Evolutionary conservation across 2,329 filamentous ascomycete genomes (phyloP), one percentile per base, ranked within the genome.

Genomic region (Ascomycota sp.): DNA sequence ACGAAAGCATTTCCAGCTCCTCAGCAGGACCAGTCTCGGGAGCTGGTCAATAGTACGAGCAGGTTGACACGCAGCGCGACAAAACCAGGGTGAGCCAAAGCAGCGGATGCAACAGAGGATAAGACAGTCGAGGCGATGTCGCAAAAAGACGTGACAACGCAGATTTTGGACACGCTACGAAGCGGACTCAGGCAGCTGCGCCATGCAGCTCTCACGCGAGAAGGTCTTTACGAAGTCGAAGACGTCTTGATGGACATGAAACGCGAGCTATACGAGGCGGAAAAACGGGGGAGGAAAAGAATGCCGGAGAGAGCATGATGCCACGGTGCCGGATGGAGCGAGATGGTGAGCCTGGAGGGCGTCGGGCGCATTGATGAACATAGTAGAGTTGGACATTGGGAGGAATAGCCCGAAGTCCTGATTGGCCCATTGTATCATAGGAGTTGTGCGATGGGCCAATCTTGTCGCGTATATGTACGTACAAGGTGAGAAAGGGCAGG

Each of bases 231-330:
- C 34, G 63, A 75, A 45, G 62, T 89, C 38, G 80, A 89, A 43
- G 75, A 85, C 44, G 55, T 81, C 41, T 61, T 89, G 45, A 80
- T 85, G 56, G 76, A 86, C 47, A 69, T 86, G 38, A 75, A 78
- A 48, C 63, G 67, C 37, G 71, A 77, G 47, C 61, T 85, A 30
- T 78, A 77, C 46, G 69, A 74, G 32, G 80, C 79, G 11, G 72
- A 72, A 41, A 58, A 58, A 41, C 62, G 76, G 36, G 63, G 66
- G 23, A 50, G 62, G 34, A 37, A 32, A 8, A 25, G 21, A 21
- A 33, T 28, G 21, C 17, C 32, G 31, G 5, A 15, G 24, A 27
- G 17, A 27, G 19, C 13, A 23, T 4, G n/a, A 21, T 5, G 20
- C n/a, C 19, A 28, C 2, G 20, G 22, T 5, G 25, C 11, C 8